Percentiles rank a stretch among this genome's conserved stretches.
Conservation (phyloP, 257 asterid genomes). For the Gentiana macrophylla region DNA sequence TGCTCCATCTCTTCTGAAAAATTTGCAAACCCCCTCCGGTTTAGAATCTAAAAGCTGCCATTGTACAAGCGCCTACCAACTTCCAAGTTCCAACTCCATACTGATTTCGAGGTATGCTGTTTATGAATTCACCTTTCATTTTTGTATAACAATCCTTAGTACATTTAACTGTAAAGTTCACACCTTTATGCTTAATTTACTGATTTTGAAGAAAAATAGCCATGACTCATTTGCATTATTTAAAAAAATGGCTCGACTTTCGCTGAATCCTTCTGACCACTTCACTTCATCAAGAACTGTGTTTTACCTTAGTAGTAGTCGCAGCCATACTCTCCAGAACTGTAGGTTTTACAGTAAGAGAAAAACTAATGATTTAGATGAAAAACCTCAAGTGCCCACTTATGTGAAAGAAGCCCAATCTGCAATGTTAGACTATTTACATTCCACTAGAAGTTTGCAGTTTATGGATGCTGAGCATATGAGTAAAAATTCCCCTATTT, state of each 20-base stretch:
- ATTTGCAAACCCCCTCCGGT: too few relatives aligned
- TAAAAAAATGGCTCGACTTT: neutral
- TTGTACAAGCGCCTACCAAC: neutral
- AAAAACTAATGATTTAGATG: constrained; percentile 6
- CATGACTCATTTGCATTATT: too few relatives aligned
- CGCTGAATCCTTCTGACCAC: constrained; percentile 11
- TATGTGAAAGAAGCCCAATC: constrained; percentile 42
- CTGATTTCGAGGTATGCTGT: constrained; percentile 6
- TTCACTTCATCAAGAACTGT: constrained; percentile 20
- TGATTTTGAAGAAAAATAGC: too few relatives aligned
- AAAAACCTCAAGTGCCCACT: constrained; percentile 14
- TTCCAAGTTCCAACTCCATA: neutral
- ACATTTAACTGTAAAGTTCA: too few relatives aligned
- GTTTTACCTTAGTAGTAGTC: constrained; percentile 20
- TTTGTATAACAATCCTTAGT: too few relatives aligned
- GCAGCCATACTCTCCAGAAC: constrained; percentile 15
- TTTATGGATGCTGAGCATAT: constrained; percentile 66
- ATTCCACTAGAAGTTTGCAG: constrained; percentile 55
- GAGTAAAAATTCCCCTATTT: constrained; percentile 54
- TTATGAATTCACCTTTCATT: neutral
- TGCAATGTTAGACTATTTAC: constrained; percentile 64
- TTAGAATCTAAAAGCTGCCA: neutral
- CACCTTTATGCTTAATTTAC: too few relatives aligned
- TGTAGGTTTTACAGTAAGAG: constrained; percentile 29
- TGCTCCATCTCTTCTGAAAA: too few relatives aligned